Evolutionary conservation across 225 moss, liverwort and hornwort species (phyloP), one percentile per base, ranked within the genome.

Genomic region (Polytrichum commune): DNA sequence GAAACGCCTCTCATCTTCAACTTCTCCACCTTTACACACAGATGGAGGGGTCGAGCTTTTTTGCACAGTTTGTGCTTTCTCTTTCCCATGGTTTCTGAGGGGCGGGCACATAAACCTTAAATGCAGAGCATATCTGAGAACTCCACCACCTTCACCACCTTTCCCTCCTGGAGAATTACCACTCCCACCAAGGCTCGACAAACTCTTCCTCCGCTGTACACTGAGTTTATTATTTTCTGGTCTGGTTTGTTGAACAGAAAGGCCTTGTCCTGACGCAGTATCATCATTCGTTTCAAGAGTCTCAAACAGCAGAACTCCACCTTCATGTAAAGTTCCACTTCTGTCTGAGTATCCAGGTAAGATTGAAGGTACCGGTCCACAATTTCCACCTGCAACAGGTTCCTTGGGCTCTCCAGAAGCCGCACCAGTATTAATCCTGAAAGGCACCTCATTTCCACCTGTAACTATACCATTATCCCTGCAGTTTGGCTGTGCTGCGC

Each of bases 31-130:
- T 55, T 76, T 85, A 65, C 80, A 62, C 60, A 73, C 76, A 65
- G 82, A 84, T 28, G 81, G 75, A 80, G 86, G 76, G 27, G 74
- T 82, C 56, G 86, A 83, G 19, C 62, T 78, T 16, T 77, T 66
- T 63, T 78, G 80, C 23, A 38, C 69, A 60, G 38, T 71, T 27
- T 22, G 69, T 46, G 63, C 55, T 69, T 78, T 91, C 46, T 84
- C 88, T 76, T 84, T 98, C 9, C 77, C 87, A 73, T 75, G 77
- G 23, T 54, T 81, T 65, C 84, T 86, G 6, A 93, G 74, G 4
- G 81, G 79, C 18, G 92, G 92, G 76, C 94, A 98, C 84, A 94
- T 88, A 73, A 98, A 98, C 72, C 97, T 88, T 76, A 98, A 82
- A 65, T 98, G 97, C 54, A 98, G 91, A 53, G 97, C 97, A 69